A percentile compares a stretch with the other conserved stretches of the same genome.
Conservation (phyloP, 2,329 filamentous ascomycete genomes). For the Arthroderma sp. region DNA sequence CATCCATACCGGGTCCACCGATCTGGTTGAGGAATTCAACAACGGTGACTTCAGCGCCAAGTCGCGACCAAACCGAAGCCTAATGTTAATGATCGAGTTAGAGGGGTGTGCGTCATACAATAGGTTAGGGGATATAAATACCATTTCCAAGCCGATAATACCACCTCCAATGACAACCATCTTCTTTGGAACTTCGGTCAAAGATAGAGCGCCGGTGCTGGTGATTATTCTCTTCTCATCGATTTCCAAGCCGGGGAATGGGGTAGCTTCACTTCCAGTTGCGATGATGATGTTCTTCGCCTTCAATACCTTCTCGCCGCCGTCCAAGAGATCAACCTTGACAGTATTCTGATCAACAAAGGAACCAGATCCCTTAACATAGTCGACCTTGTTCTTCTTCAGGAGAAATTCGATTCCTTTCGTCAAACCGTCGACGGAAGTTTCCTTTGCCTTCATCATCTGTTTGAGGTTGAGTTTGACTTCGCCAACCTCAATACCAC, state of each 20-base stretch:
- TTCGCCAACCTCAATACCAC: slow-evolving; percentile 93
- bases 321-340: slow-evolving; percentile 79
- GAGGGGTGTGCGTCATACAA: background rate
- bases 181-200: slow-evolving; percentile 85
- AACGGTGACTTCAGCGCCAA: slow-evolving; percentile 89
- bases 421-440: slow-evolving; percentile 73
- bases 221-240: slow-evolving; percentile 97
- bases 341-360: slow-evolving; percentile 84
- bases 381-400: slow-evolving; percentile 99
- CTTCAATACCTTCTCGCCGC: slow-evolving; percentile 72
- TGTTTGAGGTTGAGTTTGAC: slow-evolving; percentile 89
- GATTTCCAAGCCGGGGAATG: slow-evolving; percentile 88
- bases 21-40: slow-evolving; percentile 96
- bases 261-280: slow-evolving; percentile 87
- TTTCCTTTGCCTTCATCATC: slow-evolving; percentile 99
- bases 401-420: slow-evolving; percentile 97
- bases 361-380: slow-evolving; percentile 82
- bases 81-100: slow-evolving; percentile 16
- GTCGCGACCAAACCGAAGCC: slow-evolving; percentile 86
- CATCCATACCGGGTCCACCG: slow-evolving; percentile 93
- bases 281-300: slow-evolving; percentile 98
- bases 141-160: slow-evolving; percentile 98
- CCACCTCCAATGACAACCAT: slow-evolving; percentile 96
- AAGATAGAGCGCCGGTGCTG: slow-evolving; percentile 83
- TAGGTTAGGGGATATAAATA: slow-evolving; percentile 17